Evolutionary conservation across 108 stramenopile species (phyloP).

Genomic region (Cyclostephanos tholiformis): DNA sequence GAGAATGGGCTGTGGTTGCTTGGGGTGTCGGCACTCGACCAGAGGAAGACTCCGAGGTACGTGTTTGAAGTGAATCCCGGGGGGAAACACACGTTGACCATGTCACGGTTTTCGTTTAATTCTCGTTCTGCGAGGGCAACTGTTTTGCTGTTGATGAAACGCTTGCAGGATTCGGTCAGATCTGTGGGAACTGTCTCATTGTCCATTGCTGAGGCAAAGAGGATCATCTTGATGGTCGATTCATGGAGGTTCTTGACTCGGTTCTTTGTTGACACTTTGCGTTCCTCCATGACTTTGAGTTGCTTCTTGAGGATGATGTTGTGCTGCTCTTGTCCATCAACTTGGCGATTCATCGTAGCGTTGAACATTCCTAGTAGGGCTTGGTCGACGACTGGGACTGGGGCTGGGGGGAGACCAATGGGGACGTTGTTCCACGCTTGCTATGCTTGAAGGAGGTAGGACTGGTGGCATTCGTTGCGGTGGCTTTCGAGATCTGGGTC

Average conservation of each 20-base stretch:
- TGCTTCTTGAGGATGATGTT: neutral
- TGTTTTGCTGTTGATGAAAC: neutral
- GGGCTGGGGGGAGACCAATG: neutral
- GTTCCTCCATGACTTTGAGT: neutral
- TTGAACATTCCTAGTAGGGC: neutral
- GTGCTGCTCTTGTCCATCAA: neutral
- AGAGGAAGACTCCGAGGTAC: neutral
- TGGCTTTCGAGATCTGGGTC: neutral
- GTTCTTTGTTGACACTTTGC: neutral
- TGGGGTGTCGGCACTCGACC: neutral
- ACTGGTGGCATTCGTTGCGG: neutral
- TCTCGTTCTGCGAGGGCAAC: neutral
- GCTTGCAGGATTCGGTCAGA: neutral
- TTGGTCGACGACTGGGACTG: neutral
- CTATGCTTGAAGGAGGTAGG: too few species aligned
- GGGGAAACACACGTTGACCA: neutral
- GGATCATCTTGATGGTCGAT: neutral
- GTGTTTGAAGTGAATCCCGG: neutral
- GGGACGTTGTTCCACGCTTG: neutral
- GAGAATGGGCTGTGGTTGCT: conserved; percentile 1
- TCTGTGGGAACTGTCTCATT: neutral
- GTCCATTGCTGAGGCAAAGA: neutral
- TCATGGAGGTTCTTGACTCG: neutral
- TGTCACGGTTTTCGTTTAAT: neutral
- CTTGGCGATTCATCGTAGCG: neutral